phyloP scores from a whole-genome alignment of 2,329 filamentous ascomycete species.

The Fulvia fulva region DNA sequence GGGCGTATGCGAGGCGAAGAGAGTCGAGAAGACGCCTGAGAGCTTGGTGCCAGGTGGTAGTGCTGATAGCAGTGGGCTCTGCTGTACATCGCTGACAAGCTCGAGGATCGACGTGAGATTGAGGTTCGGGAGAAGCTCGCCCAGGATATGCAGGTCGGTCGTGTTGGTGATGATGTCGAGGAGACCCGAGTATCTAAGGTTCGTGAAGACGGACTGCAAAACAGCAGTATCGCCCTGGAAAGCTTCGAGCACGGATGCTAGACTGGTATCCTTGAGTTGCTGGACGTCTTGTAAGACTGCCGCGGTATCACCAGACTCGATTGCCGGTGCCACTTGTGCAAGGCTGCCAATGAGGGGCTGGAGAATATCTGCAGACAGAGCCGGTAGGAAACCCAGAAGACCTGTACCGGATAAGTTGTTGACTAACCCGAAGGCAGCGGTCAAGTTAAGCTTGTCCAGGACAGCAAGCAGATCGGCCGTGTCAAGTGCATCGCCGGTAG shows the following conservation, averaged over 20 bases:
- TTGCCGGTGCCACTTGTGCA: slow-evolving; percentile 7
- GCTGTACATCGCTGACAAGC: slow-evolving; percentile 8
- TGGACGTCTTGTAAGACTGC: slow-evolving; percentile 6
- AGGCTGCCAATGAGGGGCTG: slow-evolving; percentile 7
- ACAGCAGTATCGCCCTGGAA: background rate
- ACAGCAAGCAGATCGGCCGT: slow-evolving; percentile 4
- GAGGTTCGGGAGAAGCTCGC: slow-evolving; percentile 10
- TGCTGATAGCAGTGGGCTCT: background rate
- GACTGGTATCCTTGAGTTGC: slow-evolving; percentile 10
- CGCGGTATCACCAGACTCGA: slow-evolving; percentile 8
- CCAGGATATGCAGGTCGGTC: slow-evolving; percentile 7
- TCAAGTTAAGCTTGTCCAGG: slow-evolving; percentile 14
- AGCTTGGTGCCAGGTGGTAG: slow-evolving; percentile 3
- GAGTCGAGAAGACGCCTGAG: slow-evolving; percentile 7
- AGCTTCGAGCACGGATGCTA: background rate
- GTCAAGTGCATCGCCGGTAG: slow-evolving; percentile 7
- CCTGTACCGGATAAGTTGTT: slow-evolving; percentile 4
- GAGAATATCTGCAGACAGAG: slow-evolving; percentile 5
- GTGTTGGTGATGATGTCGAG: slow-evolving; percentile 10
- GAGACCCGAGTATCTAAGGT: slow-evolving; percentile 8
- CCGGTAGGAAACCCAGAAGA: slow-evolving; percentile 7
- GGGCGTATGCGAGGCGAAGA: slow-evolving; percentile 16
- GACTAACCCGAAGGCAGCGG: slow-evolving; percentile 8
- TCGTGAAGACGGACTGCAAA: slow-evolving; percentile 9
- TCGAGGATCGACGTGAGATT: slow-evolving; percentile 13